Percentiles rank a stretch among this genome's conserved stretches.
Evolutionary conservation across 306 rosid species (phyloP).

Genomic region (Chamaecrista fasciculata): DNA sequence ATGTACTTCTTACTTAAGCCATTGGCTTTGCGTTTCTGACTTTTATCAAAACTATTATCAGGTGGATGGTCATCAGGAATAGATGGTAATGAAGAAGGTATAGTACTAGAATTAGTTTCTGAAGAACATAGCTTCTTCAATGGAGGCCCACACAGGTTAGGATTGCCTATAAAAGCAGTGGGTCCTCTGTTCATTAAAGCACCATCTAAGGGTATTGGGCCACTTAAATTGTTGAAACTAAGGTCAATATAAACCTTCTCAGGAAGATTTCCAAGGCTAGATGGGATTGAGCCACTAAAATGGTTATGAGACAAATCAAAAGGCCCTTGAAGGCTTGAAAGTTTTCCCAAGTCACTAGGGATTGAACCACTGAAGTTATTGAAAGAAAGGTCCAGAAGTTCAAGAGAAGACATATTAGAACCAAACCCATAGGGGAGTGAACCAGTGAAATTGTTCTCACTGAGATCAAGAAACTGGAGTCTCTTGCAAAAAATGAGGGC

Average conservation of each 20-base stretch:
- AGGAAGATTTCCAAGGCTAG: slow-evolving; percentile 69
- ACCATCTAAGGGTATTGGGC: slow-evolving; percentile 72
- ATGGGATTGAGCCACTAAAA: slow-evolving; percentile 67
- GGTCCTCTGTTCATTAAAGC: slow-evolving; percentile 85
- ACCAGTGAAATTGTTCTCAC: slow-evolving; percentile 61
- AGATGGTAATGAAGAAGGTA: slow-evolving; percentile 56
- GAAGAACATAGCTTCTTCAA: slow-evolving; percentile 70
- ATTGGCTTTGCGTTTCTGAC: slow-evolving; percentile 37
- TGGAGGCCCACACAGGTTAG: slow-evolving; percentile 71
- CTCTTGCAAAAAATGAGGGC: slow-evolving; percentile 52
- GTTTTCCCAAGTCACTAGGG: slow-evolving; percentile 63
- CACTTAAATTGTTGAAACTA: slow-evolving; percentile 60
- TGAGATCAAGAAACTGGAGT: slow-evolving; percentile 49
- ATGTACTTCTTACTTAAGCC: slow-evolving; percentile 54
- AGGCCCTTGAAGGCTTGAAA: slow-evolving; percentile 68
- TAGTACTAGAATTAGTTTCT: slow-evolving; percentile 38
- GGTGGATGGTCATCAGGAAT: slow-evolving; percentile 54
- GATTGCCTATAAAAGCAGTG: slow-evolving; percentile 77
- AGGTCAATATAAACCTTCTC: slow-evolving; percentile 84
- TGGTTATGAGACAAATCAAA: slow-evolving; percentile 75
- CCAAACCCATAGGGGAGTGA: slow-evolving; percentile 60
- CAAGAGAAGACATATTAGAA: slow-evolving; percentile 40
- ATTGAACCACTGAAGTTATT: slow-evolving; percentile 62
- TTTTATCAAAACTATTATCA: slow-evolving; percentile 29
- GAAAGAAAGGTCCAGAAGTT: slow-evolving; percentile 57